Conservation (phyloP, 495 filamentous ascomycete genomes). For the Cercophora samala region DNA sequence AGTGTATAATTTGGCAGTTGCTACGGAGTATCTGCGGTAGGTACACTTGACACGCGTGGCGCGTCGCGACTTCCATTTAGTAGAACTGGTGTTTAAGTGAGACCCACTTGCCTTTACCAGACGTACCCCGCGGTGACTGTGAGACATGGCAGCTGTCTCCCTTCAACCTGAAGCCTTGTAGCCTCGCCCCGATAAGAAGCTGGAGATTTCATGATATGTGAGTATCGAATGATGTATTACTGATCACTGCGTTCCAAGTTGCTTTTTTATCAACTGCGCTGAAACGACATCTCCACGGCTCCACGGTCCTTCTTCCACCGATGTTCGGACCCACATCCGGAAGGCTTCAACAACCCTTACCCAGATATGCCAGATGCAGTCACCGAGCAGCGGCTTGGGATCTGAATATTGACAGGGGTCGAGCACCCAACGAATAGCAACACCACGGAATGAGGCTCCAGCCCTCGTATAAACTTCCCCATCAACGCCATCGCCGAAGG, state of each 20-base stretch:
- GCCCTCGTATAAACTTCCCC: background rate
- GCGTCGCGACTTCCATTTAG: slow-evolving; percentile 4
- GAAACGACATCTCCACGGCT: background rate
- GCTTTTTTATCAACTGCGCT: background rate
- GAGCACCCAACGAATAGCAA: background rate
- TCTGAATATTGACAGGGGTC: background rate
- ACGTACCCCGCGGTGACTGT: background rate
- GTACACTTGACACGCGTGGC: slow-evolving; percentile 1
- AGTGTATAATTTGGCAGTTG: too few relatives aligned
- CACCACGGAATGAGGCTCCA: background rate
- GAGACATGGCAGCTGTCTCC: background rate
- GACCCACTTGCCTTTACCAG: background rate
- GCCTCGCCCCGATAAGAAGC: too few relatives aligned
- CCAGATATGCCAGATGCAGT: background rate
- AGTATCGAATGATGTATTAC: background rate
- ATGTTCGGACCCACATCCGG: background rate
- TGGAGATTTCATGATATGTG: too few relatives aligned
- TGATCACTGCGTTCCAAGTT: background rate
- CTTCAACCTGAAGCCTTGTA: background rate
- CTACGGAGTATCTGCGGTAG: background rate
- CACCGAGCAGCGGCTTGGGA: background rate
- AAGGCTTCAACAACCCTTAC: background rate
- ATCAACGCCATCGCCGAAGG: background rate
- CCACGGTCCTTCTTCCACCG: background rate
- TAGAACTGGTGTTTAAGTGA: background rate